Conservation (phyloP, 2,329 filamentous ascomycete genomes). For the Epichloe glyceriae region DNA sequence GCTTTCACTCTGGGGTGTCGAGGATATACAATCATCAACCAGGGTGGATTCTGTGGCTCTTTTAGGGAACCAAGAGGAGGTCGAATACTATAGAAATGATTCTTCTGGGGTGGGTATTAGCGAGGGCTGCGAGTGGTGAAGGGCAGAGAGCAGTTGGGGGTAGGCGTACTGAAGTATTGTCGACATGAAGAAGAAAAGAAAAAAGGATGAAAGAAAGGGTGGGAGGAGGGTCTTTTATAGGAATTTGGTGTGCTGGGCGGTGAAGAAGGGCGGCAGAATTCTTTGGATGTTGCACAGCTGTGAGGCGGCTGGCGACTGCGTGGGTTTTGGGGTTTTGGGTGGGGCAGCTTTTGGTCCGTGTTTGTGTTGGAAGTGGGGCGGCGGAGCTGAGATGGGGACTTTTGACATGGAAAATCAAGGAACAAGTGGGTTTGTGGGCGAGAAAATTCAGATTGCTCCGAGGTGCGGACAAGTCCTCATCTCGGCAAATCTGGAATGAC, state of each 20-base stretch:
- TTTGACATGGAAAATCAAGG: too few relatives aligned
- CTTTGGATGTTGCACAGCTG: too few relatives aligned
- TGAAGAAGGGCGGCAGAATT: neutral
- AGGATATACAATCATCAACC: slow-evolving; percentile 86
- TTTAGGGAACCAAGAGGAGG: slow-evolving; percentile 83
- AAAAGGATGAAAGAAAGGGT: slow-evolving; percentile 23
- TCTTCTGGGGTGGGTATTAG: slow-evolving; percentile 39
- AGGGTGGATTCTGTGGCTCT: slow-evolving; percentile 90
- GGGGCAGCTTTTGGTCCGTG: too few relatives aligned
- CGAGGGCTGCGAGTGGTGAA: neutral
- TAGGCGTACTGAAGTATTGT: slow-evolving; percentile 45
- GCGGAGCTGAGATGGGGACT: too few relatives aligned
- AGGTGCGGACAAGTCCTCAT: too few relatives aligned
- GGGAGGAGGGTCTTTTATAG: slow-evolving; percentile 28
- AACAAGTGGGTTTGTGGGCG: too few relatives aligned
- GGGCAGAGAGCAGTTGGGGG: slow-evolving; percentile 17
- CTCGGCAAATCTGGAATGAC: too few relatives aligned
- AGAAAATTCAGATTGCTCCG: too few relatives aligned
- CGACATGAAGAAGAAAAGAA: slow-evolving; percentile 45
- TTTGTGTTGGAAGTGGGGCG: too few relatives aligned
- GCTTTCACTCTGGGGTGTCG: slow-evolving; percentile 80
- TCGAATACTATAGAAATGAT: slow-evolving; percentile 99
- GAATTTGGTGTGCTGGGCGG: slow-evolving; percentile 1
- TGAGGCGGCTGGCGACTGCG: too few relatives aligned
- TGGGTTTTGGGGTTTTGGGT: too few relatives aligned